Conservation (phyloP, 2,329 filamentous ascomycete species). For the Exophiala spinifera region DNA sequence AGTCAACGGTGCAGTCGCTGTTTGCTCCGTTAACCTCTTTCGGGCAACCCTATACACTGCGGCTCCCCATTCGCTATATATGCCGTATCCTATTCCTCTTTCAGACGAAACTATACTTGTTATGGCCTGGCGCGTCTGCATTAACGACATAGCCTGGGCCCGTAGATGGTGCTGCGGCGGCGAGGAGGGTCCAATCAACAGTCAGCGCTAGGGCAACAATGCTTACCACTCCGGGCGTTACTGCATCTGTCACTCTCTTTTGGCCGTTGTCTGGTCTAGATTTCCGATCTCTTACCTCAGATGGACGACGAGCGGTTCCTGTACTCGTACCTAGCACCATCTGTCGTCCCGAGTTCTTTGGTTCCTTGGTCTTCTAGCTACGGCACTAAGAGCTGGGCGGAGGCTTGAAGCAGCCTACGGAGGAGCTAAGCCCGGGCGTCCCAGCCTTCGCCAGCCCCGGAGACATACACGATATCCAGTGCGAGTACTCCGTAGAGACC, state of each 20-base stretch:
- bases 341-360: too few relatives aligned
- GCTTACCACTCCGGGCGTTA: too few relatives aligned
- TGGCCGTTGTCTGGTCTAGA: neutral
- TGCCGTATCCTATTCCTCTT: neutral
- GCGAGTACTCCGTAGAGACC: too few relatives aligned
- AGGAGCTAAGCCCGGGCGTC: too few relatives aligned
- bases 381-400: too few relatives aligned
- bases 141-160: too few relatives aligned
- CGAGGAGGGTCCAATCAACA: neutral
- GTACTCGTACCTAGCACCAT: too few relatives aligned
- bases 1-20: neutral
- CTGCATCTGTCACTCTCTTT: conserved; percentile 4
- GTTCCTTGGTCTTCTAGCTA: too few relatives aligned
- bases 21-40: conserved; percentile 1
- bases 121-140: neutral
- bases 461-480: too few relatives aligned
- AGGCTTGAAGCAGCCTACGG: too few relatives aligned
- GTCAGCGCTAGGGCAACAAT: neutral
- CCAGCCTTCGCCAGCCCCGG: neutral
- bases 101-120: neutral
- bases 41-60: neutral
- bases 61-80: neutral
- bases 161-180: neutral
- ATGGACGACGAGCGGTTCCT: too few relatives aligned
- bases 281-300: too few relatives aligned